Evolutionary conservation across 148 eudicot species (phyloP), one percentile per base, ranked within the genome.

Genomic region (Rhododendron henanense): DNA sequence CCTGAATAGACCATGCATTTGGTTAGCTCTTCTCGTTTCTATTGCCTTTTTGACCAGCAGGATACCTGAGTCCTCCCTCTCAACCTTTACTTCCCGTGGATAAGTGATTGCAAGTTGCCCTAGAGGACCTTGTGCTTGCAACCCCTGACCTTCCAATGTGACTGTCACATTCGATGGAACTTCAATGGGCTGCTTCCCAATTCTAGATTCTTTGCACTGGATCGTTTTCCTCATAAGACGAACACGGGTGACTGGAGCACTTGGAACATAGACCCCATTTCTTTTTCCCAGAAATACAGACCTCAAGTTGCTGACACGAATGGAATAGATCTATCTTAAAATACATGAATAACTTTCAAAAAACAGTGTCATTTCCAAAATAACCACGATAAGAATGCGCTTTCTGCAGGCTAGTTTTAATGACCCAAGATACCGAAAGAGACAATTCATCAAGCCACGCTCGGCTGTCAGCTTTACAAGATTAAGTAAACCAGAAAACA

Each of bases 1-100:
- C 99, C 99, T 93, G 92, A 96, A 96, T 85, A 96, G 91, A 47
- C 99, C 99, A 86, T 96, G 99, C 99, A 96, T 95, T 91, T 96
- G 95, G 85, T 92, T 95, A 21, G 99, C 99, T 88, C 96, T 91
- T 88, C 96, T 88, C 33, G 99, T 93, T 85, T 95, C 99, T 50
- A 92, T 85, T 21, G 99, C 92, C 88, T 93, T 96, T 83, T 84
- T 91, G 45, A 96, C 96, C 88, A 89, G 89, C 73, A 94, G 88
- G 67, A 85, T 23, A 63, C 97, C 98, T 33, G 95, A 87, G 21
- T 95, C 99, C 74, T 95, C 91, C 89, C 86, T 92, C 87, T 93
- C 93, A 75, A 96, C 83, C 87, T 84, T 81, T 45, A 96, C 94
- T 88, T 96, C 99, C 78, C 94, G 91, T 73, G 99, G 99, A 89